Base-by-base conservation (phyloP, 176 grass and related monocot genomes). In the Secale cereale region DNA sequence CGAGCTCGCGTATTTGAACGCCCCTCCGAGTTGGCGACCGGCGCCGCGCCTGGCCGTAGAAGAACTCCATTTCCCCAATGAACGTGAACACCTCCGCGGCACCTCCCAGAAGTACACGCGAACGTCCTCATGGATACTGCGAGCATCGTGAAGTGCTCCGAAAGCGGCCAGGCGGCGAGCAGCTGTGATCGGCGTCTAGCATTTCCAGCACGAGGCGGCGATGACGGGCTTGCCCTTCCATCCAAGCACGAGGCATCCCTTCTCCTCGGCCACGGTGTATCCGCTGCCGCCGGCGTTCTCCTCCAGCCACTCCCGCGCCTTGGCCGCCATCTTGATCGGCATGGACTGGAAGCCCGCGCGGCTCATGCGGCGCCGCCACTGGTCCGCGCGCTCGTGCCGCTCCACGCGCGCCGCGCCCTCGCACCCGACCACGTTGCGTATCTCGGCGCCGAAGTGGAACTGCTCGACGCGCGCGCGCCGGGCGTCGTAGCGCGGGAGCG, bases 351-450 rank as follows among this genome's bases (percentile, higher is more conserved):
- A 89, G 4, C 89, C 92, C 4, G 92, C 89, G 13, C 92, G 84
- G 87, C 89, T 94, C 92, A 94, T 91, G 39, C 89, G 84, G 4
- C 89, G 89, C 0, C 92, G 87, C 92, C 92, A 94, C 89, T 94
- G 92, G 89, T 94, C 92, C 6, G 88, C 87, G 40, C 89, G 83
- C 92, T 94, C 92, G 89, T 94, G 92, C 60, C 92, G 80, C 78
- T 94, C 92, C 78, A 94, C 87, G 73, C 92, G 83, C 48, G 92
- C 92, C 74, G 92, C 84, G 66, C 92, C 89, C 87, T 94, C 92
- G 81, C 92, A 94, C 17, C 92, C 90, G 31, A 94, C 89, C 83
- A 94, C 90, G 89, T 94, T 94, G 32, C 85, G 85, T 66, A 94
- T 94, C 87, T 94, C 92, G 20, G 87, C 81, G 39, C 87, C 92